Evolutionary conservation across 2,329 filamentous ascomycete genomes (phyloP).

Genomic region (Sporothrix protearum): DNA sequence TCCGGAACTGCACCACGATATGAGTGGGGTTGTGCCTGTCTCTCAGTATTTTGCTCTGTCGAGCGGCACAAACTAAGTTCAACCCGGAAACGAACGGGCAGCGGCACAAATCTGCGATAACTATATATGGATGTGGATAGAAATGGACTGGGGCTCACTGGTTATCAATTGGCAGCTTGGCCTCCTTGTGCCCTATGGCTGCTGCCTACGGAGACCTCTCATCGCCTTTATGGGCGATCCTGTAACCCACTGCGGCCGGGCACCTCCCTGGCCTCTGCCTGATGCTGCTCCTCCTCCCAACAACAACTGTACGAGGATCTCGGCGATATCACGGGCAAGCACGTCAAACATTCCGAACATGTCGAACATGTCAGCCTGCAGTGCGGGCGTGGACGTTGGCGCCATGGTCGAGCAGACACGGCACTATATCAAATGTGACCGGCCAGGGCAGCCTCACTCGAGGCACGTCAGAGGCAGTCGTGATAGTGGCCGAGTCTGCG

Average conservation of each 20-base stretch:
- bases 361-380: background rate
- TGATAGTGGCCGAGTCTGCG: background rate
- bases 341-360: background rate
- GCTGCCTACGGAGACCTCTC: background rate
- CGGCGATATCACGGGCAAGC: background rate
- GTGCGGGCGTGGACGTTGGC: background rate
- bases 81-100: conserved; percentile 5
- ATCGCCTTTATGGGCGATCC: background rate
- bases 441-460: background rate
- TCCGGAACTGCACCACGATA: conserved; percentile 1
- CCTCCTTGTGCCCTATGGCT: background rate
- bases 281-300: background rate
- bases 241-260: background rate
- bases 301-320: background rate
- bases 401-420: background rate
- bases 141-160: background rate
- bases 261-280: background rate
- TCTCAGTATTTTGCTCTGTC: background rate
- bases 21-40: background rate
- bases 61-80: background rate
- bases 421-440: background rate
- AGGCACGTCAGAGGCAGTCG: background rate
- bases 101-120: background rate
- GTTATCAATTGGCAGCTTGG: background rate
- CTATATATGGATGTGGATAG: background rate